Conservation (phyloP, 1,139 yeast species). For the Blastobotrys serpentis region DNA sequence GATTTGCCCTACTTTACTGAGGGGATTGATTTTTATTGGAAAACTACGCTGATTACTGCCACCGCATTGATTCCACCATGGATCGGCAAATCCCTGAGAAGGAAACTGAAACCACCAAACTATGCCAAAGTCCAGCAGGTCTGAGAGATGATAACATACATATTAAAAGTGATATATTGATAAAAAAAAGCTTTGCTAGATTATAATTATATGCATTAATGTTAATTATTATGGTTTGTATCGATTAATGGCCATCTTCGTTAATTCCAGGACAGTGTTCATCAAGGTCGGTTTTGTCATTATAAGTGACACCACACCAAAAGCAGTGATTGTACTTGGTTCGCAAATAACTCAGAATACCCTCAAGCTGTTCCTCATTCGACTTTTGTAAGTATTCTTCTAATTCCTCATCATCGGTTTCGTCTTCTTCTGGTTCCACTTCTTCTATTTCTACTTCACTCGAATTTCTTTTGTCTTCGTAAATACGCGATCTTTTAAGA, state of each 20-base stretch:
- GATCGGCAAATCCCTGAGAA: conserved; percentile 71
- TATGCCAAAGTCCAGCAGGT: conserved; percentile 95
- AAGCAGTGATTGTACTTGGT: conserved; percentile 45
- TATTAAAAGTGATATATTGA: too few relatives aligned
- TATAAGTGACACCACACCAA: conserved; percentile 48
- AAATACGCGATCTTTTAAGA: conserved; percentile 11
- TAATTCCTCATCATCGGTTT: conserved; percentile 24
- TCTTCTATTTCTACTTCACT: conserved; percentile 12
- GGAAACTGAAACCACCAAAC: conserved; percentile 85
- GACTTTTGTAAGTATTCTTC: conserved; percentile 32
- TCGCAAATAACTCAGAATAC: conserved; percentile 41
- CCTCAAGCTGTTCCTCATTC: conserved; percentile 33
- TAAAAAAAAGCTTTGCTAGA: background rate
- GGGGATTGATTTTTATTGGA: conserved; percentile 62
- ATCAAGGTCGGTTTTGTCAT: conserved; percentile 41
- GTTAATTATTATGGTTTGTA: background rate
- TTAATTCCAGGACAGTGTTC: conserved; percentile 47
- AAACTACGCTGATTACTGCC: conserved; percentile 58
- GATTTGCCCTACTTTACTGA: conserved; percentile 64
- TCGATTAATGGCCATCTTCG: conserved; percentile 43
- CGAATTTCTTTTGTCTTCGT: conserved; percentile 5
- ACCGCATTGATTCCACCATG: conserved; percentile 87
- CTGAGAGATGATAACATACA: too few relatives aligned
- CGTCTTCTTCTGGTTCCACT: conserved; percentile 12
- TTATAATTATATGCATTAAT: background rate